A percentile compares a stretch with the other conserved stretches of the same genome.
Conservation (phyloP, 2,329 filamentous ascomycete species). For the Triangularia verruculosa region DNA sequence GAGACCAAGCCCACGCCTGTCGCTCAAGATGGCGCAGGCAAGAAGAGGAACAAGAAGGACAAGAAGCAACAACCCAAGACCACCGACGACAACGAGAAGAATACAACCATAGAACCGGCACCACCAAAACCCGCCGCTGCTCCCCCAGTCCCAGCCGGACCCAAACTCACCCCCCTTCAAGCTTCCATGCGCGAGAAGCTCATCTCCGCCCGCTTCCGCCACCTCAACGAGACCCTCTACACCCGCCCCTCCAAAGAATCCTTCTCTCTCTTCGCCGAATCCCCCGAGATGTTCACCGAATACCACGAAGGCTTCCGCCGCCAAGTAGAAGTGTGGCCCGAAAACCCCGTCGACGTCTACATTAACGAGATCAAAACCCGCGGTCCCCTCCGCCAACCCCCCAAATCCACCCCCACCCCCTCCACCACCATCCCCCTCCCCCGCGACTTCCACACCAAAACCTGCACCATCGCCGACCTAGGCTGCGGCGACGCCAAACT, state of each 20-base stretch:
- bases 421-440: slow-evolving; percentile 36
- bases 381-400: slow-evolving; percentile 39
- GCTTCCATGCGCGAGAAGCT: slow-evolving; percentile 93
- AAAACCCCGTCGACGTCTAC: slow-evolving; percentile 91
- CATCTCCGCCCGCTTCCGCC: slow-evolving; percentile 90
- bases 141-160: slow-evolving; percentile 40
- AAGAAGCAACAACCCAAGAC: slow-evolving; percentile 27
- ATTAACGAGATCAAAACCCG: slow-evolving; percentile 67
- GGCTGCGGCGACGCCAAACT: slow-evolving; percentile 91
- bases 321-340: slow-evolving; percentile 93
- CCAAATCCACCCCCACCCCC: slow-evolving; percentile 37
- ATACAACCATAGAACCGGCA: slow-evolving; percentile 17
- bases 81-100: slow-evolving; percentile 21
- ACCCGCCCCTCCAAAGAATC: slow-evolving; percentile 83
- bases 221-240: slow-evolving; percentile 95
- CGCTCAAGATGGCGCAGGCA: slow-evolving; percentile 40
- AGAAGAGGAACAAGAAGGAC: slow-evolving; percentile 33
- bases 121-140: slow-evolving; percentile 22
- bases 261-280: slow-evolving; percentile 75
- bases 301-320: slow-evolving; percentile 96
- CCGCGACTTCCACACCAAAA: slow-evolving; percentile 68
- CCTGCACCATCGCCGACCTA: slow-evolving; percentile 81
- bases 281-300: slow-evolving; percentile 90
- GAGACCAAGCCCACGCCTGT: slow-evolving; percentile 28
- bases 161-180: slow-evolving; percentile 86